These are phyloP conservation scores for Chaetomium olivaceum DNA, from an alignment of 2,329 filamentous ascomycete genomes.

Conservation along the genomic window DNA sequence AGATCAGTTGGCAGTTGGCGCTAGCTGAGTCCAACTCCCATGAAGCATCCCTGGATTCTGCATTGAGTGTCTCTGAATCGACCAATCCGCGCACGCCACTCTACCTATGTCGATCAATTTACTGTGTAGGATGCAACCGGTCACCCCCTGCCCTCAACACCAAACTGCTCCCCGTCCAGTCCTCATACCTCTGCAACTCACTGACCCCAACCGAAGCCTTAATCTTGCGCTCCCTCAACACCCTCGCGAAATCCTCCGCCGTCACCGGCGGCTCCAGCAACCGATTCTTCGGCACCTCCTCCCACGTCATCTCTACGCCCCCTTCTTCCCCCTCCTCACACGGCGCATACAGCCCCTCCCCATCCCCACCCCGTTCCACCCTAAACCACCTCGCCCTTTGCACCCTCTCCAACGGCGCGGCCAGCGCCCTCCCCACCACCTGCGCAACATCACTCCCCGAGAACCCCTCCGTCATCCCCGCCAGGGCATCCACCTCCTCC, in stretches of 20 bases:
- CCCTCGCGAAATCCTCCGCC: conserved; percentile 12
- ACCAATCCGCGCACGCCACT: not conserved
- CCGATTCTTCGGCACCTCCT: conserved; percentile 78
- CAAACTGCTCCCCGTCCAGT: conserved; percentile 21
- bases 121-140: no score
- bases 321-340: conserved; percentile 87
- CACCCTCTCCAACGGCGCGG: conserved; percentile 10
- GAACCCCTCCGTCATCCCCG: conserved; percentile 10
- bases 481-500: conserved; percentile 1
- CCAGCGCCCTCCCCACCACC: conserved; percentile 6
- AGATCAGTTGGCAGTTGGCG: no score
- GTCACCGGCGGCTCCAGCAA: conserved; percentile 61
- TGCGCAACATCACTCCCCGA: conserved; percentile 18
- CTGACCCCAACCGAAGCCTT: conserved; percentile 18
- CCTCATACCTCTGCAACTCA: conserved; percentile 18
- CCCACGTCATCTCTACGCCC: conserved; percentile 91
- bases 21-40: no score
- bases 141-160: conserved; percentile 16
- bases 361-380: not conserved
- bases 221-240: conserved; percentile 11
- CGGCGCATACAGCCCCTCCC: conserved; percentile 70
- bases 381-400: conserved; percentile 8
- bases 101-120: no score
- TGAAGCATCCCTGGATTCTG: not conserved
- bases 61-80: not conserved